These are phyloP conservation scores for Coemansia sp. DNA, from an alignment of 192 early-diverging fungal genomes.

Conservation along the genomic window DNA sequence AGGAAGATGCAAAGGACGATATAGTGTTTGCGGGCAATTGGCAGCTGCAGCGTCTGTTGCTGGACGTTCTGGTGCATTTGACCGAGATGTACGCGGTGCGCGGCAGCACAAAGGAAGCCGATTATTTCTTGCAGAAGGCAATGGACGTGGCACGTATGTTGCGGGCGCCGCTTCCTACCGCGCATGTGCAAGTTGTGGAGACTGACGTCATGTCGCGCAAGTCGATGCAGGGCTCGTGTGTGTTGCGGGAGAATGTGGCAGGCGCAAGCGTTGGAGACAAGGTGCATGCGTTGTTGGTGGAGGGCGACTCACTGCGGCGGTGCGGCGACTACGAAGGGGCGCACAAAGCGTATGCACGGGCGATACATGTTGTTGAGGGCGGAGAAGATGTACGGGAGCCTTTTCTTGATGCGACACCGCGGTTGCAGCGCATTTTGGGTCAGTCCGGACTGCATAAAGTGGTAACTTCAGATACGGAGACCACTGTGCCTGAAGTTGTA, in stretches of 20 bases:
- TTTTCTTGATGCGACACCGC: constrained; percentile 7
- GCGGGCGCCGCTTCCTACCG: constrained; percentile 23
- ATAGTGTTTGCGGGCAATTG: constrained; percentile 36
- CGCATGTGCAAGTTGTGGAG: constrained; percentile 17
- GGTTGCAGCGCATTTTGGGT: constrained; percentile 20
- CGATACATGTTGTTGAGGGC: constrained; percentile 1
- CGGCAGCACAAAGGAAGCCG: constrained; percentile 45
- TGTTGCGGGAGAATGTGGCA: background rate
- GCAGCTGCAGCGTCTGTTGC: constrained; percentile 44
- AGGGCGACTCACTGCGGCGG: constrained; percentile 42
- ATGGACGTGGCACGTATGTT: constrained; percentile 22
- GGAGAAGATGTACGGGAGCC: background rate
- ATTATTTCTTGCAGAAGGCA: constrained; percentile 42
- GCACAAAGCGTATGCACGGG: constrained; percentile 18
- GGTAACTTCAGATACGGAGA: background rate
- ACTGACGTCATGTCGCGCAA: constrained; percentile 40
- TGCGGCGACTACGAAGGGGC: constrained; percentile 12
- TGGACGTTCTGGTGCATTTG: constrained; percentile 35
- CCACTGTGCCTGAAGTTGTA: constrained; percentile 10
- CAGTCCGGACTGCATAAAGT: too few relatives aligned
- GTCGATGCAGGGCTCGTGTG: constrained; percentile 30
- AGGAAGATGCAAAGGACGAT: constrained; percentile 16
- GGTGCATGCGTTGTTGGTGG: constrained; percentile 21
- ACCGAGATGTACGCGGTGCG: constrained; percentile 36
- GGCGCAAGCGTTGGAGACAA: background rate